Evolutionary conservation across 805 yeast genomes (phyloP).

Genomic region (Metschnikowia baotianmanensis): DNA sequence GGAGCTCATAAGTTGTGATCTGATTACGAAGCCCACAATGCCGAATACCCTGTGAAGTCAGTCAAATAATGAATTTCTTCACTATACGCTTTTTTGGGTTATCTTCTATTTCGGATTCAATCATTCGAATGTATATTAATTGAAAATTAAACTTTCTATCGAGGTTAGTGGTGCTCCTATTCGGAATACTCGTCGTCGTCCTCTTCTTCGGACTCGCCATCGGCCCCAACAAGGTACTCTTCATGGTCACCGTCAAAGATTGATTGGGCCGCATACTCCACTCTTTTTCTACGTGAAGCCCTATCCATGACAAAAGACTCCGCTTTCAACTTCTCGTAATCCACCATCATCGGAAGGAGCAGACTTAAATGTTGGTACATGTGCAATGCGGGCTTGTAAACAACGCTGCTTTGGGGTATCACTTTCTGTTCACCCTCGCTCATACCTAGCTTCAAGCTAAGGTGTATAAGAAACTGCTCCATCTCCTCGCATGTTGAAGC

Average conservation of each 20-base stretch:
- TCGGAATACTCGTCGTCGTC: slow-evolving; percentile 15
- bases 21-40: neutral
- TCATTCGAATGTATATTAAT: slow-evolving; percentile 2
- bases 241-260: slow-evolving; percentile 10
- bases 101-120: neutral
- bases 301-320: slow-evolving; percentile 7
- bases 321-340: slow-evolving; percentile 12
- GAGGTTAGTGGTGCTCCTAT: neutral
- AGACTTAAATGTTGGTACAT: slow-evolving; percentile 30
- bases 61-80: neutral
- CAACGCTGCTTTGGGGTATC: slow-evolving; percentile 20
- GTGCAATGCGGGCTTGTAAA: slow-evolving; percentile 28
- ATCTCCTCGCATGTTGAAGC: slow-evolving; percentile 33
- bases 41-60: neutral
- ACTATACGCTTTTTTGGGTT: too few relatives aligned
- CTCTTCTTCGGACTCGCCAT: slow-evolving; percentile 14
- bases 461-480: slow-evolving; percentile 23
- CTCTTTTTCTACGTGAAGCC: slow-evolving; percentile 16
- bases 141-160: neutral
- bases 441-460: slow-evolving; percentile 25
- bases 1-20: slow-evolving; percentile 38
- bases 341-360: slow-evolving; percentile 27
- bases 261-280: slow-evolving; percentile 12
- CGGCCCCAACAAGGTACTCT: slow-evolving; percentile 11
- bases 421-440: slow-evolving; percentile 3